Base-by-base conservation (phyloP, 2,329 filamentous ascomycete genomes). In the Aspergillus aculeatus region DNA sequence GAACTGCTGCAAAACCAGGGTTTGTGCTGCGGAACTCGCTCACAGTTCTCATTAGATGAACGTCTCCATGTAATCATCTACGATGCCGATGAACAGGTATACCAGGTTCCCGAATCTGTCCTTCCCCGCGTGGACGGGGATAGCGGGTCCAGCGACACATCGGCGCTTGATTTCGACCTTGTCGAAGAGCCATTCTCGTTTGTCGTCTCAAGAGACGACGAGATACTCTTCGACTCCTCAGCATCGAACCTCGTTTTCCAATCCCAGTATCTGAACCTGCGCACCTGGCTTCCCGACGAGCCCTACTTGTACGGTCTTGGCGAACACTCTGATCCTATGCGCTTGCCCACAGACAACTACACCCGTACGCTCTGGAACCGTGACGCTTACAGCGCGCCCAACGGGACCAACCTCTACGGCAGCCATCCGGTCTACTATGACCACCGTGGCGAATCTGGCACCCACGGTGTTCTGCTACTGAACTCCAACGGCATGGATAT, bases 401-500 rank as follows among this genome's bases (percentile, higher is more conserved):
- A 79, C 1, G 83, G 83, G 1, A 79, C 82, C 19, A 92, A 92
- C 66, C 73, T 92, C 4, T 92, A 93, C 65, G 88, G 89, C 4
- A 84, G 83, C 53, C 89, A 92, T 64, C 89, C 89, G 0, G 78
- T 92, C n/a, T 92, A 92, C 75, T 85, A 88, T 64, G 89, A 92
- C 59, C 86, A 91, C 70, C 83, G 90, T 21, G 81, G 81, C 6
- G 70, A 76, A 26, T 70, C 57, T 77, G 86, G 69, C 76, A 87
- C 61, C 71, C 90, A 77, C 82, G 88, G 76, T 19, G 89, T 91
- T 3, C 88, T 91, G 70, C 77, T 91, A 24, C 75, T 89, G 64
- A 91, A 90, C 73, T 88, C 86, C 12, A 89, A 91, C 67, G 89
- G 85, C 35, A 92, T 92, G 87, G 89, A 93, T 61, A 81, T 93